These are phyloP conservation scores for Orobanche coerulescens DNA, from an alignment of 257 asterid species.

Conservation along the genomic window DNA sequence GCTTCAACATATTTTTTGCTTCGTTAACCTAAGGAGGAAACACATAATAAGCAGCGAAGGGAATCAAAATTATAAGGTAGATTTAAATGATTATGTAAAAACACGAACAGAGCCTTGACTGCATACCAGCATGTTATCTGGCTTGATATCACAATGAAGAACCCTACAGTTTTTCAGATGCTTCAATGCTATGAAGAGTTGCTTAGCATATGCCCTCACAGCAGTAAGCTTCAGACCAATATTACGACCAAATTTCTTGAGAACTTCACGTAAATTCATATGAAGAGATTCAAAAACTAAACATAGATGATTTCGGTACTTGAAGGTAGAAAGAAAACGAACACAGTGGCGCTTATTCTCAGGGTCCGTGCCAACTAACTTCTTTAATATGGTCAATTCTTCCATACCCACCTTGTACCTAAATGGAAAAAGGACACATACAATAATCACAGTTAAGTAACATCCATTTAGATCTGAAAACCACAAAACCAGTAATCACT, in stretches of 20 bases:
- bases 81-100: neutral
- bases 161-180: conserved; percentile 91
- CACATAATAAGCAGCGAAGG: conserved; percentile 11
- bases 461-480: conserved; percentile 15
- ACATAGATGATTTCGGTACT: conserved; percentile 96
- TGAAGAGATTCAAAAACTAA: conserved; percentile 99
- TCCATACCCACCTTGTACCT: conserved; percentile 97
- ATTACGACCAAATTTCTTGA: conserved; percentile 98
- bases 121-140: conserved; percentile 97
- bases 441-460: conserved; percentile 1
- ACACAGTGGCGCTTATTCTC: conserved; percentile 94
- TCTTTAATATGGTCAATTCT: conserved; percentile 44
- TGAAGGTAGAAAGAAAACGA: conserved; percentile 86
- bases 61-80: neutral
- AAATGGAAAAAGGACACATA: neutral
- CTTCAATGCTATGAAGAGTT: conserved; percentile 85
- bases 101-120: conserved; percentile 10
- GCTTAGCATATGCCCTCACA: conserved; percentile 97
- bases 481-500: conserved; percentile 22
- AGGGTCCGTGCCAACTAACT: conserved; percentile 93
- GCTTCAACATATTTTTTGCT: conserved; percentile 84
- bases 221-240: conserved; percentile 97
- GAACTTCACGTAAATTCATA: conserved; percentile 99
- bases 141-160: conserved; percentile 98
- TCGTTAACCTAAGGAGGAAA: conserved; percentile 66